Percentiles rank a stretch among this genome's conserved stretches.
These are phyloP conservation scores for Poronia punctata DNA, from an alignment of 495 filamentous ascomycete species.

Conservation along the genomic window DNA sequence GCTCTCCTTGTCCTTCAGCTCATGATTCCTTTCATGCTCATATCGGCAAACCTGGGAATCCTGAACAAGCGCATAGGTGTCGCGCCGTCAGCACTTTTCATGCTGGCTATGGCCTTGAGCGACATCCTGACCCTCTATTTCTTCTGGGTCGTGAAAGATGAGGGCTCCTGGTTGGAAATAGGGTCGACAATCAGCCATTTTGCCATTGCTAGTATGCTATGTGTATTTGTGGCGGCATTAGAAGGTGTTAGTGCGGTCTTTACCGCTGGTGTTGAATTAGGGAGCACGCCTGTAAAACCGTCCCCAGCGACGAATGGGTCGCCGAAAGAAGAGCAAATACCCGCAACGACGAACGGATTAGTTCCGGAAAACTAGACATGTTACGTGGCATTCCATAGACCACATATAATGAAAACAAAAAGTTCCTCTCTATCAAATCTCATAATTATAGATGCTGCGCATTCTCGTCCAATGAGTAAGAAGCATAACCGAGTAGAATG, in stretches of 20 bases:
- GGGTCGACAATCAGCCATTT: conserved; percentile 94
- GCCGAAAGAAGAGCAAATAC: conserved; percentile 17
- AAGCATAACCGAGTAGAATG: too few relatives aligned
- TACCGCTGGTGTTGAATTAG: conserved; percentile 73
- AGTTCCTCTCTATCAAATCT: too few relatives aligned
- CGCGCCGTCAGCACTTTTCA: conserved; percentile 79
- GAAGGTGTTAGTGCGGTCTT: conserved; percentile 83
- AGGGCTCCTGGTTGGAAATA: conserved; percentile 96
- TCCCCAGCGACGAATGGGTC: conserved; percentile 19
- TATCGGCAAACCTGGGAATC: conserved; percentile 88
- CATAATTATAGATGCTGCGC: too few relatives aligned
- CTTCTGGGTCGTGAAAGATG: conserved; percentile 94
- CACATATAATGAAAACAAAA: conserved; percentile 8
- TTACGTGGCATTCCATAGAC: conserved; percentile 1
- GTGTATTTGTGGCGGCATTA: conserved; percentile 82
- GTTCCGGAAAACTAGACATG: conserved; percentile 2
- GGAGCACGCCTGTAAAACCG: conserved; percentile 20
- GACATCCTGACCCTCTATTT: conserved; percentile 94
- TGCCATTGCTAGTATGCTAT: conserved; percentile 79
- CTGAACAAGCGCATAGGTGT: conserved; percentile 82
- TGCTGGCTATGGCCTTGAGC: conserved; percentile 86
- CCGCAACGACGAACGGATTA: conserved; percentile 17
- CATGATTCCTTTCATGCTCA: conserved; percentile 87
- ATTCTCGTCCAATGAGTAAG: too few relatives aligned
- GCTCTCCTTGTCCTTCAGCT: conserved; percentile 85